Conservation (phyloP, 2,329 filamentous ascomycete genomes). For the Nothopassalora personata region DNA sequence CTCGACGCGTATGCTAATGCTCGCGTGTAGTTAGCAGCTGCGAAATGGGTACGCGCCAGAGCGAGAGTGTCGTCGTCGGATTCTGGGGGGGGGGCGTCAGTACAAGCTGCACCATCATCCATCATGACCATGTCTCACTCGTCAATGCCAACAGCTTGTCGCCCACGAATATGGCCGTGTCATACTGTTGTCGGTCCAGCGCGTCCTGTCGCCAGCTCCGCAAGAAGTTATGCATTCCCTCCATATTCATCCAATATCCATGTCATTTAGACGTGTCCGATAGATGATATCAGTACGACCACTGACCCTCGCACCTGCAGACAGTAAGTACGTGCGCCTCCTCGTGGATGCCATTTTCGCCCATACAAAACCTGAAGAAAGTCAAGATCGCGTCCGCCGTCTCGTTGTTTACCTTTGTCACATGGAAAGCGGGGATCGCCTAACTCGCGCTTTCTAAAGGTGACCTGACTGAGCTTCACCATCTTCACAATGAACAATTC, state of each 20-base stretch:
- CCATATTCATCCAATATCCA: conserved; percentile 3
- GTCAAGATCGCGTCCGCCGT: conserved; percentile 2
- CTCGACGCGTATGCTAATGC: conserved; percentile 80
- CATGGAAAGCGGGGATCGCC: conserved; percentile 3
- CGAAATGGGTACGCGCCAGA: conserved; percentile 97
- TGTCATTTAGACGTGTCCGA: conserved; percentile 6
- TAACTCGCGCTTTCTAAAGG: conserved; percentile 3
- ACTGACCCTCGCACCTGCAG: conserved; percentile 8
- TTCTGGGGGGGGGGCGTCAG: conserved; percentile 48
- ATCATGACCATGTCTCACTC: conserved; percentile 50
- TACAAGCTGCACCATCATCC: conserved; percentile 6
- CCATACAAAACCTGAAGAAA: conserved; percentile 9
- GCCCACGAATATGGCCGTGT: conserved; percentile 92
- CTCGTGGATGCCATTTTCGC: conserved; percentile 1
- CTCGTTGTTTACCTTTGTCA: conserved; percentile 7
- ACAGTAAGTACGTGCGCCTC: conserved; percentile 1
- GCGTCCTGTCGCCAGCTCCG: conserved; percentile 94
- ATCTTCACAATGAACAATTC: background rate
- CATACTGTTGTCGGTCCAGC: conserved; percentile 91
- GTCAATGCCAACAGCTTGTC: conserved; percentile 95
- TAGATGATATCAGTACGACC: background rate
- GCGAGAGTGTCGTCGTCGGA: conserved; percentile 93
- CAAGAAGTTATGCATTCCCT: conserved; percentile 83
- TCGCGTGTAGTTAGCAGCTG: conserved; percentile 87
- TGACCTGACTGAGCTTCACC: too few relatives aligned